Percentiles rank a stretch among this genome's conserved stretches.
phyloP scores from a whole-genome alignment of 139 green algal species.

The Marvania coccoides region DNA sequence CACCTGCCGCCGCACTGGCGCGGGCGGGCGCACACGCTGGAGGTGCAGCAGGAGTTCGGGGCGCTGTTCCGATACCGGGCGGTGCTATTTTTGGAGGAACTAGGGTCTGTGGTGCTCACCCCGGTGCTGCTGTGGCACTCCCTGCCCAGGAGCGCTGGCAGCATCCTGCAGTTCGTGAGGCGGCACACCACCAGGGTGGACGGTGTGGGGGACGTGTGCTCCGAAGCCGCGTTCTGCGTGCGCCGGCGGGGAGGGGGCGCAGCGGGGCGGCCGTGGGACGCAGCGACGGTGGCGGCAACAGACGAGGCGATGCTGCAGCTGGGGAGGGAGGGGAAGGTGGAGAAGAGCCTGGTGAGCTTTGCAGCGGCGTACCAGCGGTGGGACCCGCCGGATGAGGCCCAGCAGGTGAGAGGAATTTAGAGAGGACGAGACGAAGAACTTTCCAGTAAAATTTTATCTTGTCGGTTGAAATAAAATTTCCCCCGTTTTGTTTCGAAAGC shows the following conservation, averaged over 20 bases:
- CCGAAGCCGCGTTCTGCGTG: conserved; percentile 72
- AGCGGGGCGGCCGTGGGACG: too few species aligned
- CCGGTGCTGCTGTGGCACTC: conserved; percentile 76
- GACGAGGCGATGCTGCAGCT: conserved; percentile 30
- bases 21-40: conserved; percentile 57
- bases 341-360: conserved; percentile 90
- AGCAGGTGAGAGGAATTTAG: too few species aligned
- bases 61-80: conserved; percentile 79
- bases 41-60: conserved; percentile 76
- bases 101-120: conserved; percentile 72
- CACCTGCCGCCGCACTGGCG: conserved; percentile 78
- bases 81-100: conserved; percentile 82
- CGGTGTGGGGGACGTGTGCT: conserved; percentile 88
- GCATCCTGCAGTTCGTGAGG: conserved; percentile 77
- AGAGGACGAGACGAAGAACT: too few species aligned
- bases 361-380: conserved; percentile 79
- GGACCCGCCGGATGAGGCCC: too few species aligned
- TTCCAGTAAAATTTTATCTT: too few species aligned
- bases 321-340: conserved; percentile 81
- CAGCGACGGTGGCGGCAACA: conserved; percentile 61
- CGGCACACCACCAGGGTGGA: conserved; percentile 51
- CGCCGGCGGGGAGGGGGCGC: conserved; percentile 65
- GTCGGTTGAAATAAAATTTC: too few species aligned
- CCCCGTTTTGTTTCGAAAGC: too few species aligned
- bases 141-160: conserved; percentile 41